These are phyloP conservation scores for Flaveria sonorensis DNA, from an alignment of 129 eudicot species.

Conservation along the genomic window DNA sequence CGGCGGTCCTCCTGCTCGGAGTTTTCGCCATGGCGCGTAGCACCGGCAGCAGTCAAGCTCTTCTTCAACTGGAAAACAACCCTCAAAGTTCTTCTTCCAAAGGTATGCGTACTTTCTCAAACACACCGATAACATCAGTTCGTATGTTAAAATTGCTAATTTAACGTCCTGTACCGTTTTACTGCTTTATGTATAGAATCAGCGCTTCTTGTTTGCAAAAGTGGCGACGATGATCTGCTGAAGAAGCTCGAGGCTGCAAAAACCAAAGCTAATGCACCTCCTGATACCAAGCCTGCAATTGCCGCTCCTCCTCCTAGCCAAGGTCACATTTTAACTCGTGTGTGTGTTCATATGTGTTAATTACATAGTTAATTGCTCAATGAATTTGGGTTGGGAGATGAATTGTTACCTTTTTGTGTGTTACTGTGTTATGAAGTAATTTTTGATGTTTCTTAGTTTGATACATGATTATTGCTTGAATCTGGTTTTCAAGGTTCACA, in stretches of 20 bases:
- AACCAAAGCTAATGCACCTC: conserved; percentile 25
- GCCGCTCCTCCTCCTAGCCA: conserved; percentile 52
- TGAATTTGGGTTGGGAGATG: background rate
- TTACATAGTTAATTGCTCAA: background rate
- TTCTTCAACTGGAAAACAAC: conserved; percentile 34
- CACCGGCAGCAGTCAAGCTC: conserved; percentile 39
- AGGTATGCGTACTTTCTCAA: conserved; percentile 16
- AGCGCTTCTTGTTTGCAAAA: conserved; percentile 43
- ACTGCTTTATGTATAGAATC: conserved; percentile 24
- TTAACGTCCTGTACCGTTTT: background rate
- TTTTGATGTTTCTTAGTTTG: background rate
- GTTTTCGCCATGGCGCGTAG: conserved; percentile 1
- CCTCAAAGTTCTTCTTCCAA: conserved; percentile 19
- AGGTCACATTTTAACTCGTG: conserved; percentile 16
- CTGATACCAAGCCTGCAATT: conserved; percentile 36
- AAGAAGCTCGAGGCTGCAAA: conserved; percentile 36
- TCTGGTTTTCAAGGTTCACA: conserved; percentile 3
- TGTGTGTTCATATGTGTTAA: background rate
- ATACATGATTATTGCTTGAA: background rate
- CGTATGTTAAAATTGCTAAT: background rate
- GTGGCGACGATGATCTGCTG: conserved; percentile 26
- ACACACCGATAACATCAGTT: background rate
- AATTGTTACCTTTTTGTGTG: background rate
- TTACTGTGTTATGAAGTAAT: background rate
- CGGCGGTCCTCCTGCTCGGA: background rate